A percentile compares a stretch with the other conserved stretches of the same genome.
Evolutionary conservation across 441 rosid genomes (phyloP).

Genomic region (Corymbia calophylla): DNA sequence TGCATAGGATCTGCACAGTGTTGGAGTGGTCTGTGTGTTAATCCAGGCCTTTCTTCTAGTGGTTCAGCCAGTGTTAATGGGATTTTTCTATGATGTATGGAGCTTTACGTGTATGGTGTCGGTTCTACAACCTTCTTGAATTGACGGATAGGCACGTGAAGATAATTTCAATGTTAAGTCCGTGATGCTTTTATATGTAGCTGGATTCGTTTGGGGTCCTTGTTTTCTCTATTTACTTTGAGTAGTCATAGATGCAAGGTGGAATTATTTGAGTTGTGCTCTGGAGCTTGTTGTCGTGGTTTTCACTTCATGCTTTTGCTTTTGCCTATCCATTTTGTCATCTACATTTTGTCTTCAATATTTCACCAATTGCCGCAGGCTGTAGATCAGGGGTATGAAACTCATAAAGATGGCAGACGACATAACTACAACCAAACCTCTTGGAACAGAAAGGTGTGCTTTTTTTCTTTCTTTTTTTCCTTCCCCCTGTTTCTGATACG

Average conservation of each 20-base stretch:
- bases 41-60: neutral
- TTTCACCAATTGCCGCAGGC: conserved; percentile 4
- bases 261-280: neutral
- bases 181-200: neutral
- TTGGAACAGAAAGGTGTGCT: conserved; percentile 26
- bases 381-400: conserved; percentile 15
- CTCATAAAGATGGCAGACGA: conserved; percentile 10
- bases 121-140: neutral
- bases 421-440: conserved; percentile 16
- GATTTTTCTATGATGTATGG: neutral
- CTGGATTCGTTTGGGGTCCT: neutral
- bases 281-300: neutral
- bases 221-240: neutral
- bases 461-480: neutral
- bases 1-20: neutral
- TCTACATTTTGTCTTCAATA: neutral
- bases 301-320: neutral
- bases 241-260: neutral
- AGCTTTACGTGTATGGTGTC: neutral
- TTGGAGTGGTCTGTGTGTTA: neutral
- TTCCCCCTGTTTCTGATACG: neutral
- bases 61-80: neutral
- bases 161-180: neutral
- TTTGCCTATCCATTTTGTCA: neutral
- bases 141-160: neutral